Base-by-base conservation (phyloP, 2,329 filamentous ascomycete species). In the Curvularia lunata region DNA sequence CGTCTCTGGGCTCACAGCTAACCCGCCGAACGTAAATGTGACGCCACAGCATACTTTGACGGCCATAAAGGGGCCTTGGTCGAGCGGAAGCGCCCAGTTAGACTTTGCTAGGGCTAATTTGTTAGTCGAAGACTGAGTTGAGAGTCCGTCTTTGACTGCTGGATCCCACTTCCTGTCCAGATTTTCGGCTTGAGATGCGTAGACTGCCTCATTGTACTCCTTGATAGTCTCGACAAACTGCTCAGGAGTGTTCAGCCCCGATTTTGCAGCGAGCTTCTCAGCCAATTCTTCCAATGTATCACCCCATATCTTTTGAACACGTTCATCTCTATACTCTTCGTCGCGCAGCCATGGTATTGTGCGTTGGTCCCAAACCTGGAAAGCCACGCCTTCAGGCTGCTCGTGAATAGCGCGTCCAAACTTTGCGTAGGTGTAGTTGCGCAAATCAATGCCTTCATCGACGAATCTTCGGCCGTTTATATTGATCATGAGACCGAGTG, bases 381-480 rank as follows among this genome's bases (percentile, higher is more conserved):
- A 90, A 0, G 85, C 87, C 8, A 83, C 70, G 5, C 84, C 80
- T 0, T 80, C 80, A 0, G 86, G 84, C 63, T 90, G 87, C 13
- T 77, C 72, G 18, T 89, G 75, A 47, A 90, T 88, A 9, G 83
- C 85, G 13, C 81, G 76, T 0, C 88, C 87, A 64, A 89, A 88
- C 63, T 84, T 84, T 25, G 87, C 88, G 64, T 90, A 90, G 0
- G 87, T 90, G 66, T 85, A 89, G 67, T 90, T 90, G 2, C 87
- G 79, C 62, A 89, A 71, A 63, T 90, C 87, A 8, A 84, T 65
- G 0, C 87, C 88, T 67, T 90, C 88, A 63, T 90, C 87, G 0
- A 90, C 86, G 65, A 90, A 90, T 1, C 88, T 79, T 41, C 81
- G 67, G 0, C 87, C 88, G 0, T 82, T 66, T 0, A 73, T 71